A percentile compares a stretch with the other conserved stretches of the same genome.
Conservation (phyloP, 2,329 filamentous ascomycete genomes). For the Hypoxylon rubiginosum region DNA sequence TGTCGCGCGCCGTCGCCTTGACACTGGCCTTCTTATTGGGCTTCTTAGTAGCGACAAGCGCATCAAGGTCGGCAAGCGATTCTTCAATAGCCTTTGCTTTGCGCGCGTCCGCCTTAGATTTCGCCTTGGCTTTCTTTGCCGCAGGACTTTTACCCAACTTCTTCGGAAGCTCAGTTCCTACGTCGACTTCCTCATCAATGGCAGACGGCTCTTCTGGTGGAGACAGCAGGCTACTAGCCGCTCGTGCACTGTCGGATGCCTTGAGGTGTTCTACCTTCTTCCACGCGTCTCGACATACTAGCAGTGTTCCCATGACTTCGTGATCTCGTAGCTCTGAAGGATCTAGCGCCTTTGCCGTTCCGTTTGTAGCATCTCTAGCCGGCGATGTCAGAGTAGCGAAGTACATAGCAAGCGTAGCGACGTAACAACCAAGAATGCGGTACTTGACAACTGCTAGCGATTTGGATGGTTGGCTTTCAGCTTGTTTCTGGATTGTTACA, state of each 20-base stretch:
- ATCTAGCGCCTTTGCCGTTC: constrained; percentile 71
- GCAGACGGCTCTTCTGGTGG: constrained; percentile 52
- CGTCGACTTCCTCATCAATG: constrained; percentile 54
- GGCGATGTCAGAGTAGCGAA: constrained; percentile 93
- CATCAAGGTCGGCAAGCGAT: constrained; percentile 76
- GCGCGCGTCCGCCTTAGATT: constrained; percentile 53
- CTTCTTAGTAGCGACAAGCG: constrained; percentile 65
- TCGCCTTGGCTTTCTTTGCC: constrained; percentile 55
- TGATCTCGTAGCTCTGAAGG: constrained; percentile 89
- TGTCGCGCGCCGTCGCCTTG: constrained; percentile 56
- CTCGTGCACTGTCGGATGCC: constrained; percentile 55
- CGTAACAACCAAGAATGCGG: constrained; percentile 85
- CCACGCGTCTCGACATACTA: constrained; percentile 87
- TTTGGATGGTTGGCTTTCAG: constrained; percentile 64
- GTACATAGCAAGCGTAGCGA: constrained; percentile 91
- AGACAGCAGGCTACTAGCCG: constrained; percentile 39
- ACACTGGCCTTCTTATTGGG: constrained; percentile 60
- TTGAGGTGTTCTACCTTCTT: constrained; percentile 76
- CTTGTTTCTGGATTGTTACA: constrained; percentile 68
- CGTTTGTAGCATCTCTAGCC: constrained; percentile 68
- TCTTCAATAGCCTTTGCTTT: constrained; percentile 75
- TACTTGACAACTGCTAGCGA: constrained; percentile 78
- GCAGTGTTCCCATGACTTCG: constrained; percentile 86
- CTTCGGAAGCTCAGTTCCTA: constrained; percentile 35
- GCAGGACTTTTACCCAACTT: constrained; percentile 44